Conservation (phyloP, 345 rosid species). For the Fremontodendron californicum region DNA sequence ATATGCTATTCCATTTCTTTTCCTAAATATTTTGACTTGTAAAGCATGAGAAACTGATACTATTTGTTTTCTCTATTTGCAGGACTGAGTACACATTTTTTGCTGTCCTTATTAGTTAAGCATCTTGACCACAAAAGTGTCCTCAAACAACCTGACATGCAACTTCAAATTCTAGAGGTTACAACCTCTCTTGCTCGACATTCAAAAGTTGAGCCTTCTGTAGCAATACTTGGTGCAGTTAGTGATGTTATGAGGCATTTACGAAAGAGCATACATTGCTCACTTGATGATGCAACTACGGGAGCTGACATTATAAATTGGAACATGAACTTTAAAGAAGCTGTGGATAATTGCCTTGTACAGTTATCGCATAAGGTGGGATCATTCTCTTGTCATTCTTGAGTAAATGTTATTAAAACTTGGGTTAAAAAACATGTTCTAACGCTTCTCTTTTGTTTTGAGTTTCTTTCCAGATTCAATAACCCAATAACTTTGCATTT, state of each 20-base stretch:
- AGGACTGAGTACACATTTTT: conserved; percentile 86
- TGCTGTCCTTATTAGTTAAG: conserved; percentile 80
- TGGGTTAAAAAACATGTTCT: neutral
- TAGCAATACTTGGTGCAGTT: conserved; percentile 72
- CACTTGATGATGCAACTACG: conserved; percentile 64
- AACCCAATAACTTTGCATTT: neutral
- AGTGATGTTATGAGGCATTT: conserved; percentile 86
- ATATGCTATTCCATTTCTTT: conserved; percentile 1
- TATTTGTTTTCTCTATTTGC: conserved; percentile 21
- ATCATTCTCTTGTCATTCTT: conserved; percentile 12
- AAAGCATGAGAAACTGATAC: conserved; percentile 9
- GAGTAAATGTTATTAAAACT: neutral
- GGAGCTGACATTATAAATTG: conserved; percentile 54
- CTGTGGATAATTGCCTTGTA: conserved; percentile 83
- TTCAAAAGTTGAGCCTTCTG: conserved; percentile 67
- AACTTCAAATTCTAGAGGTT: conserved; percentile 74
- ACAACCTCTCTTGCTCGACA: conserved; percentile 64
- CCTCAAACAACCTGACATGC: conserved; percentile 71
- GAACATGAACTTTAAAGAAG: conserved; percentile 56
- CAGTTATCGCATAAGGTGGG: conserved; percentile 64
- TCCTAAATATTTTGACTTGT: neutral
- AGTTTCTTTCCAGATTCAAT: conserved; percentile 6
- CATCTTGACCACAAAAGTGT: conserved; percentile 95
- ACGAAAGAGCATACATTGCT: conserved; percentile 79
- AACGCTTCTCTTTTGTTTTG: conserved; percentile 6